These are phyloP conservation scores for Linum usitatissimum DNA, from an alignment of 345 rosid genomes.

Conservation along the genomic window DNA sequence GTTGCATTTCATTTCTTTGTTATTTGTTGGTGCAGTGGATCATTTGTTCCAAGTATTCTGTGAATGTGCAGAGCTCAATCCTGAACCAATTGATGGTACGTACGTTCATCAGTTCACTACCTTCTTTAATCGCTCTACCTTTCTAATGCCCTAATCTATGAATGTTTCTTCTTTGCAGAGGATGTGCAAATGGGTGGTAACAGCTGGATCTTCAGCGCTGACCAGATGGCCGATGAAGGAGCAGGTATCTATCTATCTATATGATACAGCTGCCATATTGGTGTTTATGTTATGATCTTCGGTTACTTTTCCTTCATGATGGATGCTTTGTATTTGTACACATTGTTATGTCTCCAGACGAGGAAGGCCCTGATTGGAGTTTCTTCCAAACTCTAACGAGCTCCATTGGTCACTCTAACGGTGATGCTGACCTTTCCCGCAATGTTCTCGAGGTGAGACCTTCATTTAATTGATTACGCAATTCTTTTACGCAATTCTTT, in stretches of 20 bases:
- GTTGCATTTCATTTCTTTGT: conserved; percentile 1
- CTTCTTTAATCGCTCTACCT: neutral
- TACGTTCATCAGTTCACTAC: neutral
- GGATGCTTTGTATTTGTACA: neutral
- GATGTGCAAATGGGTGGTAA: conserved; percentile 34
- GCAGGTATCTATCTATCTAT: conserved; percentile 27
- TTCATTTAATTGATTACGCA: no score
- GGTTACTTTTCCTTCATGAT: neutral
- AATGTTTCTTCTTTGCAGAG: conserved; percentile 18
- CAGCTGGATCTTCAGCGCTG: conserved; percentile 81
- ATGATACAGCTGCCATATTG: no score
- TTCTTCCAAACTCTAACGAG: conserved; percentile 38
- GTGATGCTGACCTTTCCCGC: conserved; percentile 53
- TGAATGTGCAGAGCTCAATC: conserved; percentile 90
- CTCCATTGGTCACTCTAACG: conserved; percentile 76
- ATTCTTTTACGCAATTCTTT: no score
- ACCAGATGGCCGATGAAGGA: conserved; percentile 43
- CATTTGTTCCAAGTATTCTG: conserved; percentile 71
- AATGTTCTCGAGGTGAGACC: conserved; percentile 61
- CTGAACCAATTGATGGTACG: conserved; percentile 76
- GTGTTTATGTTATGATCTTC: neutral
- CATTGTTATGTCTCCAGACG: conserved; percentile 20
- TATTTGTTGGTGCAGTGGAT: conserved; percentile 47
- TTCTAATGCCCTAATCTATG: neutral
- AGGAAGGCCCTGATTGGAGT: conserved; percentile 45